These are phyloP conservation scores for Trichoderma semiorbis DNA, from an alignment of 2,329 filamentous ascomycete species.

Conservation along the genomic window DNA sequence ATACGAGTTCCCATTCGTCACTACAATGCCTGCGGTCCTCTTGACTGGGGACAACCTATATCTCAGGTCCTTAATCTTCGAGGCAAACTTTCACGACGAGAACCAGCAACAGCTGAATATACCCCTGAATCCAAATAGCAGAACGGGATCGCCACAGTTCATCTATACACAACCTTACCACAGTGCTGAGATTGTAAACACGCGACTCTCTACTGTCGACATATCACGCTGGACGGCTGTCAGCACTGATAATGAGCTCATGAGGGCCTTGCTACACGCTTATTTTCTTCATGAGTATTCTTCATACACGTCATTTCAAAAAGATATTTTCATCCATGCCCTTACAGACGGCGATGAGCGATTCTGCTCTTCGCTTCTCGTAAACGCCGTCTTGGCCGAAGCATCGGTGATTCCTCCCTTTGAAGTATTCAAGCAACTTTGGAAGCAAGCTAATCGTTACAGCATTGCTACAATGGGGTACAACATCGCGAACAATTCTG, in stretches of 20 bases:
- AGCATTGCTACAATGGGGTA: neutral
- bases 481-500: slow-evolving; percentile 27
- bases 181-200: slow-evolving; percentile 30
- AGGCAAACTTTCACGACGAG: slow-evolving; percentile 1
- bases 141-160: neutral
- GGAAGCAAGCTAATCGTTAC: neutral
- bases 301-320: slow-evolving; percentile 32
- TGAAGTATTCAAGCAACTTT: neutral
- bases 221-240: slow-evolving; percentile 35
- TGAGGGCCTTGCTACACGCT: slow-evolving; percentile 26
- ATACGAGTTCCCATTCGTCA: slow-evolving; percentile 35
- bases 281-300: slow-evolving; percentile 32
- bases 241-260: slow-evolving; percentile 29
- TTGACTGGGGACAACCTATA: slow-evolving; percentile 22
- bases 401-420: slow-evolving; percentile 30
- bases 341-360: slow-evolving; percentile 27
- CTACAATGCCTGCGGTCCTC: slow-evolving; percentile 28
- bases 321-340: slow-evolving; percentile 35
- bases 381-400: slow-evolving; percentile 33
- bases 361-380: slow-evolving; percentile 35
- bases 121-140: neutral
- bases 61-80: slow-evolving; percentile 23
- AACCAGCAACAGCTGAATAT: neutral
- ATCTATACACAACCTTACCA: slow-evolving; percentile 32
- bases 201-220: slow-evolving; percentile 26